Percentiles rank a stretch among this genome's conserved stretches.
These are phyloP conservation scores for Lupinus albus DNA, from an alignment of 306 rosid species.

Conservation along the genomic window DNA sequence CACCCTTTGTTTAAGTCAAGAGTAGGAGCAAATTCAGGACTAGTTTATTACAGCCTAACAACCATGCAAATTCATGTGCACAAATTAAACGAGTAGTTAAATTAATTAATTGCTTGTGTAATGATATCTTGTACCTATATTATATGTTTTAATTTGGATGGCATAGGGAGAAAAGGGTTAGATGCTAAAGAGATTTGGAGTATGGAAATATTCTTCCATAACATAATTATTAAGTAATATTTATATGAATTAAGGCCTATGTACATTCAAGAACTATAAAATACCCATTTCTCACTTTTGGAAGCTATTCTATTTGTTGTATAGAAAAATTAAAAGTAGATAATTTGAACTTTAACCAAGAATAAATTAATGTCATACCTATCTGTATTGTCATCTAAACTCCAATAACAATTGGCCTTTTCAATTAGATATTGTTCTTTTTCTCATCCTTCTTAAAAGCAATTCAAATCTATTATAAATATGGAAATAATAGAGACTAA, in stretches of 20 bases:
- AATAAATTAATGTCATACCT: not conserved
- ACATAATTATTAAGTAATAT: conserved; percentile 8
- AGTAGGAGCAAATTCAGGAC: not conserved
- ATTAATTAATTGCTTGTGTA: not conserved
- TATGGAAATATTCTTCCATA: not conserved
- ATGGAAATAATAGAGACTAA: not conserved
- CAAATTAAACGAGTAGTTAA: not conserved
- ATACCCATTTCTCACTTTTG: not conserved
- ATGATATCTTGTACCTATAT: not conserved
- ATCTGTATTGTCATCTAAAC: too few relatives aligned
- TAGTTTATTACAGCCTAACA: conserved; percentile 3
- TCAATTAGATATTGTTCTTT: not conserved
- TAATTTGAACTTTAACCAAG: not conserved
- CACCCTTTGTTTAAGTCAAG: conserved; percentile 11
- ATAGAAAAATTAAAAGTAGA: not conserved
- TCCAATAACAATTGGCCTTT: not conserved
- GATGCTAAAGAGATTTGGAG: conserved; percentile 8
- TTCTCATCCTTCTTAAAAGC: not conserved
- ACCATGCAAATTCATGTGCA: not conserved
- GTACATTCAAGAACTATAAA: not conserved
- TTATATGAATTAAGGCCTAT: not conserved
- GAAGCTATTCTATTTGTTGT: not conserved
- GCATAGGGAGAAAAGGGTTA: not conserved
- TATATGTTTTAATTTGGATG: not conserved
- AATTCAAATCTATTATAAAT: not conserved